Percentiles rank a stretch among this genome's conserved stretches.
Conservation (phyloP, 176 grass and related monocot genomes). For the Ananas comosus region DNA sequence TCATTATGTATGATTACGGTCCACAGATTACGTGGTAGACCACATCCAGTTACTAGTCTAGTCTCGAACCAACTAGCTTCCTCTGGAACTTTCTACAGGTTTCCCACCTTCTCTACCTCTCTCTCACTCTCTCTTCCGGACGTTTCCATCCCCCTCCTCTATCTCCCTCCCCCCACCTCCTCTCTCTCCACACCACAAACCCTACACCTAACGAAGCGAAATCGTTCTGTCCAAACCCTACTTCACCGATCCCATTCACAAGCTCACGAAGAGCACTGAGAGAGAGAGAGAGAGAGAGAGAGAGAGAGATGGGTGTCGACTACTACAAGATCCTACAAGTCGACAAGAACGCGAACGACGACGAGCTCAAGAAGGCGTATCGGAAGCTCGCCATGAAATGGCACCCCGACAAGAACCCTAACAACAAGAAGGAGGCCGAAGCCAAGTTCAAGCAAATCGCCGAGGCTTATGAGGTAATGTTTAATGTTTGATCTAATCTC, state of each 20-base stretch:
- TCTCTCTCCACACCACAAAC: background rate
- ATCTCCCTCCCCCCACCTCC: conserved; percentile 8
- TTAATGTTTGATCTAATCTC: background rate
- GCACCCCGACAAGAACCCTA: conserved; percentile 98
- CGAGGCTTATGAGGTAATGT: conserved; percentile 79
- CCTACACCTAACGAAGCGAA: background rate
- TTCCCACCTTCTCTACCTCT: background rate
- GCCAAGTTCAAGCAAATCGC: conserved; percentile 99
- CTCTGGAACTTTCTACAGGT: conserved; percentile 79
- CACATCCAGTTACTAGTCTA: background rate
- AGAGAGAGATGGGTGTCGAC: conserved; percentile 57
- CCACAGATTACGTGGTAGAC: background rate
- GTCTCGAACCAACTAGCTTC: background rate
- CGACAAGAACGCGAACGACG: conserved; percentile 67
- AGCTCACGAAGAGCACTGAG: background rate
- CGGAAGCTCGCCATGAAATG: conserved; percentile 97
- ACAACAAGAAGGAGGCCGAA: conserved; percentile 88
- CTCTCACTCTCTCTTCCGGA: conserved; percentile 34
- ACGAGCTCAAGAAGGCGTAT: conserved; percentile 97
- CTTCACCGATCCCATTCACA: background rate
- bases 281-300: background rate
- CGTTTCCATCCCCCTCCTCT: conserved; percentile 35
- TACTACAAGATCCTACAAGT: conserved; percentile 88
- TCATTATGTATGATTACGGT: background rate
- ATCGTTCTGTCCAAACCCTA: background rate